Evolutionary conservation across 1,284 basidiomycete species (phyloP).

Genomic region (Inonotus obliquus): DNA sequence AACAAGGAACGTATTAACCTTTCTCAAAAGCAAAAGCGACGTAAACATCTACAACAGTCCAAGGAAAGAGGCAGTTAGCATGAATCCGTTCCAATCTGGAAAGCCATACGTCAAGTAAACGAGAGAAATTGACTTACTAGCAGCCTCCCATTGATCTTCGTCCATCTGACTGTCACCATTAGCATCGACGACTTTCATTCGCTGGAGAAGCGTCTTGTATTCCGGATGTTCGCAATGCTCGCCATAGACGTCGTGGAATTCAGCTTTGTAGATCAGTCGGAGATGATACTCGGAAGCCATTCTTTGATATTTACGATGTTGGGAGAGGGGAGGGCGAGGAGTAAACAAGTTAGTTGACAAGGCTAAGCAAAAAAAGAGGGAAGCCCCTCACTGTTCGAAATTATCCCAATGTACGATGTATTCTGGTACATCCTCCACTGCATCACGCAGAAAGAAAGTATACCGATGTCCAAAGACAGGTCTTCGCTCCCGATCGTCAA

Average conservation of each 20-base stretch:
- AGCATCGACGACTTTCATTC: conserved; percentile 85
- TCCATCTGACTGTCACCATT: conserved; percentile 88
- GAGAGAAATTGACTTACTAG: conserved; percentile 62
- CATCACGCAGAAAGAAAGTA: conserved; percentile 90
- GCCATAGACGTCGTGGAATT: conserved; percentile 84
- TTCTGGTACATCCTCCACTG: conserved; percentile 96
- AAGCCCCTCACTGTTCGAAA: conserved; percentile 70
- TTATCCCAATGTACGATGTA: conserved; percentile 94
- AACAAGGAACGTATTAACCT: conserved; percentile 30
- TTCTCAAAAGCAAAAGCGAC: conserved; percentile 82
- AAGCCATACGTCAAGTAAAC: neutral
- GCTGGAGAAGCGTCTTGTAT: conserved; percentile 72
- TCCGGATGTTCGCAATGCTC: conserved; percentile 75
- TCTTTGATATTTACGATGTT: conserved; percentile 36
- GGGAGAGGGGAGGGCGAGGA: conserved; percentile 11
- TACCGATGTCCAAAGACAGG: conserved; percentile 88
- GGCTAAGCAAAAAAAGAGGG: neutral
- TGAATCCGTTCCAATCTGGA: neutral
- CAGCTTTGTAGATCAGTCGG: conserved; percentile 71
- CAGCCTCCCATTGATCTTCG: conserved; percentile 93
- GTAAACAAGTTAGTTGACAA: neutral
- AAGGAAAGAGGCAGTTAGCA: neutral
- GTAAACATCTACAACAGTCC: conserved; percentile 60
- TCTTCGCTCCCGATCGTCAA: conserved; percentile 62
- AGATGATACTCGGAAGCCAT: conserved; percentile 84